Percentiles rank a stretch among this genome's conserved stretches.
Conservation (phyloP, 768 basidiomycete genomes). For the Cystofilobasidium capitatum region DNA sequence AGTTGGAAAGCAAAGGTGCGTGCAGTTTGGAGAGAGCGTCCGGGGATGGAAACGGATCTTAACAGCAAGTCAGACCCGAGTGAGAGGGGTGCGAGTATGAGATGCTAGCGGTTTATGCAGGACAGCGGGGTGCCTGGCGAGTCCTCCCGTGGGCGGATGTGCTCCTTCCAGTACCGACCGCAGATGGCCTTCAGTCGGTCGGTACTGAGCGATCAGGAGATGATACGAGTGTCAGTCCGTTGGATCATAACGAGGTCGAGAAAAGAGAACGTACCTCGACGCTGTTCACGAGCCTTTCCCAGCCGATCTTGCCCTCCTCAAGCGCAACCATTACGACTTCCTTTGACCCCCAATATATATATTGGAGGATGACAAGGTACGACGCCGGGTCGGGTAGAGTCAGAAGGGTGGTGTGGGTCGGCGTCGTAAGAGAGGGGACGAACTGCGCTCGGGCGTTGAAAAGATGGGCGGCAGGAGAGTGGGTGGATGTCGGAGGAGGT, state of each 20-base stretch:
- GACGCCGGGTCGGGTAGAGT: not conserved
- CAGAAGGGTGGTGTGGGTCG: not conserved
- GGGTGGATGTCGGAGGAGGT: not conserved
- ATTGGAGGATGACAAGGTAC: not conserved
- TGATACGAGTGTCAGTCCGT: not conserved
- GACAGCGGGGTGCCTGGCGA: no score
- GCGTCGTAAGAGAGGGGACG: not conserved
- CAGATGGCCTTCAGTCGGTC: not conserved
- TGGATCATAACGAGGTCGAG: not conserved
- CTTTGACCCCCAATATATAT: not conserved
- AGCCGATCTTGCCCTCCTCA: not conserved
- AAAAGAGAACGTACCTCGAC: not conserved
- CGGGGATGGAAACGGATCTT: no score
- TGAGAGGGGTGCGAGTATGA: no score
- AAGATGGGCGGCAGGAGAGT: no score
- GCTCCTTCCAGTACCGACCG: not conserved
- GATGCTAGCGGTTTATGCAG: no score
- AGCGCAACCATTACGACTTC: not conserved
- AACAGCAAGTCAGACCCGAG: no score
- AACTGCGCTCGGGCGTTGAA: not conserved
- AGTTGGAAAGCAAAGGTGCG: no score
- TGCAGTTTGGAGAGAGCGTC: no score
- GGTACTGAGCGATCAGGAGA: not conserved
- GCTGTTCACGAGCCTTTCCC: not conserved
- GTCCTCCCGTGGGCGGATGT: no score